Base-by-base conservation (phyloP, 1,139 yeast genomes). In the Suhomyces kunorum region DNA sequence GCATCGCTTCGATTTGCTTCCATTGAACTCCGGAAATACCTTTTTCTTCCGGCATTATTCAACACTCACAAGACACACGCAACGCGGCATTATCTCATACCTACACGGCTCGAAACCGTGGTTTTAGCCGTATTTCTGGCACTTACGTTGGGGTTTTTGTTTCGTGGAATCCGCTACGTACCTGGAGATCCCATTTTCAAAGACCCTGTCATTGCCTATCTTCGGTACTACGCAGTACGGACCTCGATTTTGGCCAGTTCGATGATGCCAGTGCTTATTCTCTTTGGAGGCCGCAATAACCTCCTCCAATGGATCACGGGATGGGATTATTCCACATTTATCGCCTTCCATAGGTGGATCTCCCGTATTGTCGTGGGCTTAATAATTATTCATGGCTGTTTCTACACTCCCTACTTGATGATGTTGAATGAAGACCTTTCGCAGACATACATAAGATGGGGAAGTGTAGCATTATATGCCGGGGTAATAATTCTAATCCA, bases 271-370 rank as follows among this genome's bases (percentile, higher is more conserved):
- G 50, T 80, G 9, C 51, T 81, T 18, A 64, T 80, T 28, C 54
- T 78, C 25, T 71, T 81, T 62, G 85, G 81, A 0, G 85, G 87
- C 5, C 65, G 89, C 50, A 81, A 74, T 58, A 82, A 82, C 54
- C 59, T 81, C 38, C 55, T 82, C 27, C 73, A 77, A 44, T 66
- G 71, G 63, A 35, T 78, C 5, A 81, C 87, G 0, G 78, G 84
- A 16, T 73, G 84, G 78, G 74, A 81, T 26, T 78, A 75, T 50
- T 71, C 83, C 13, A 71, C 81, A 1, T 81, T 77, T 50, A 76
- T 79, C 34, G 63, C 78, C 20, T 74, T 72, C 48, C 88, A 83
- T 56, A 63, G 80, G 43, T 80, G 85, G 85, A 51, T 76, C 2
- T 76, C 85, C 1, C 61, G 87, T 41, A 56, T 74, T 3, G 56